Conservation (phyloP, 1,284 basidiomycete species). For the Cerioporus squamosus region DNA sequence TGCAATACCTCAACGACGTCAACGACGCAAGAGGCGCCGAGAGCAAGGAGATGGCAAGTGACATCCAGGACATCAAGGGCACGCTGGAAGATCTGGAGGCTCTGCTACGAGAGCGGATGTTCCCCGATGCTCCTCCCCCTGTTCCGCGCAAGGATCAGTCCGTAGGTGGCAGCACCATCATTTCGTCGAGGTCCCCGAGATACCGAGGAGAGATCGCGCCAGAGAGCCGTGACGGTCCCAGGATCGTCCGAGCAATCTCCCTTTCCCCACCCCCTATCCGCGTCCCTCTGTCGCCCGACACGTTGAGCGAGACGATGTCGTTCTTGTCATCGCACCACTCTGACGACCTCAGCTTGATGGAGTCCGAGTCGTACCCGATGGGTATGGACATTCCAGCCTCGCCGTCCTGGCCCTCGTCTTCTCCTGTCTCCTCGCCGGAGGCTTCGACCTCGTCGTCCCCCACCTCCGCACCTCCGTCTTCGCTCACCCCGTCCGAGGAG, state of each 20-base stretch:
- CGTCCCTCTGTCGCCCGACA: conserved; percentile 50
- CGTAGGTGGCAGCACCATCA: conserved; percentile 39
- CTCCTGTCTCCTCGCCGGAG: conserved; percentile 36
- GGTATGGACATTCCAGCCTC: conserved; percentile 28
- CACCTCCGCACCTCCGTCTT: conserved; percentile 26
- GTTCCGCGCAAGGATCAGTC: conserved; percentile 45
- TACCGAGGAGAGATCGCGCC: conserved; percentile 19
- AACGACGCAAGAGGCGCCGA: conserved; percentile 64
- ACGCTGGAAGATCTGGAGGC: conserved; percentile 64
- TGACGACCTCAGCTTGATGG: conserved; percentile 60
- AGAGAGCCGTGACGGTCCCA: conserved; percentile 24
- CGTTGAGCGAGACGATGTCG: conserved; percentile 54
- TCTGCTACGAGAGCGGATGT: conserved; percentile 31
- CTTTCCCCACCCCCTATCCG: conserved; percentile 47
- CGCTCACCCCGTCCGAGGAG: conserved; percentile 17
- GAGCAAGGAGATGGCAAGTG: conserved; percentile 60
- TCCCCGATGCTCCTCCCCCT: conserved; percentile 38
- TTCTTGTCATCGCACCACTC: conserved; percentile 79
- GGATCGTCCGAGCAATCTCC: conserved; percentile 32
- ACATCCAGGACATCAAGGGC: conserved; percentile 62
- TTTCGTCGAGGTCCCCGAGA: conserved; percentile 19
- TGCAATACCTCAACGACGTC: conserved; percentile 66
- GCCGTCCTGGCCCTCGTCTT: conserved; percentile 37
- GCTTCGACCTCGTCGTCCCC: conserved; percentile 34
- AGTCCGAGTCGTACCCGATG: conserved; percentile 39